Conservation (phyloP, 1,139 yeast genomes). For the Pneumocystis murina region DNA sequence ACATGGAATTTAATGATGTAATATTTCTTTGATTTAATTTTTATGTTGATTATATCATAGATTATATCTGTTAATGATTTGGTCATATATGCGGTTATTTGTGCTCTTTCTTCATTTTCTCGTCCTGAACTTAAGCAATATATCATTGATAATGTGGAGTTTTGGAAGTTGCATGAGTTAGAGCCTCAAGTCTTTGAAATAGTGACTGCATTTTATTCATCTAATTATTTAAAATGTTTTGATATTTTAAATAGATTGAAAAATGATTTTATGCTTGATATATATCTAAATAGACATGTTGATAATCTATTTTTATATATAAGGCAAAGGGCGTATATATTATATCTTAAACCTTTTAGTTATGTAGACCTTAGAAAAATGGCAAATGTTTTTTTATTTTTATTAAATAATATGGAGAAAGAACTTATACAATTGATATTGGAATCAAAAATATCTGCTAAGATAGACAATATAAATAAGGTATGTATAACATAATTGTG, state of each 20-base stretch:
- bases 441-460: constrained; percentile 8
- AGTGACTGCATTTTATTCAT: constrained; percentile 12
- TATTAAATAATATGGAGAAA: constrained; percentile 8
- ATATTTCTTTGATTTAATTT: not conserved
- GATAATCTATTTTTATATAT: constrained; percentile 10
- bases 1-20: constrained; percentile 3
- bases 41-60: constrained; percentile 1
- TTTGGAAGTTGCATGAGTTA: constrained; percentile 11
- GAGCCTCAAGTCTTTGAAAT: constrained; percentile 12
- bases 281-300: constrained; percentile 14
- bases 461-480: constrained; percentile 1
- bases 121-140: constrained; percentile 10
- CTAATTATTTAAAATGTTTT: constrained; percentile 11
- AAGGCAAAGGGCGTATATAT: constrained; percentile 14
- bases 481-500: not conserved
- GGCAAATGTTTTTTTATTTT: constrained; percentile 12
- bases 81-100: constrained; percentile 12
- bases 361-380: constrained; percentile 13
- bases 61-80: constrained; percentile 13
- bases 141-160: constrained; percentile 7
- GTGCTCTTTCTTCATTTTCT: constrained; percentile 13
- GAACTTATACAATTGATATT: constrained; percentile 11
- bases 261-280: constrained; percentile 14
- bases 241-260: constrained; percentile 9
- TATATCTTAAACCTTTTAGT: constrained; percentile 14